These are phyloP conservation scores for Diaporthe australafricana DNA, from an alignment of 2,329 filamentous ascomycete species.

Conservation along the genomic window DNA sequence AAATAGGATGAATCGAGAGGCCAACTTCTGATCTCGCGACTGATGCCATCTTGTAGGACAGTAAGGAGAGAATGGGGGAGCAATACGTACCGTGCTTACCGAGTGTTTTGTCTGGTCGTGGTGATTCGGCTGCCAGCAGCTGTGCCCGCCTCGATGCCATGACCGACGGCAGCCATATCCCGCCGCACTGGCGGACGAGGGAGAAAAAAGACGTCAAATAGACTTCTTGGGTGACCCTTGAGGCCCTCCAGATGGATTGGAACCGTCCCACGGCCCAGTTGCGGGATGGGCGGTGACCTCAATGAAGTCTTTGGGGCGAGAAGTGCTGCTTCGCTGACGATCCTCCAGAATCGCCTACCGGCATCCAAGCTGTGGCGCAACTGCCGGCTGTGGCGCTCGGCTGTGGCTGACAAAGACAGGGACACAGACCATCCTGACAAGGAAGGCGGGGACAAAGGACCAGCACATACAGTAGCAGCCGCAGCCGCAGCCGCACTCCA, in stretches of 20 bases:
- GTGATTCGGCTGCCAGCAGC: slow-evolving; percentile 27
- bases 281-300: slow-evolving; percentile 31
- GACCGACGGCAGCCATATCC: slow-evolving; percentile 20
- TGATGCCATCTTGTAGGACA: background rate
- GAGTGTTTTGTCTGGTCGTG: background rate
- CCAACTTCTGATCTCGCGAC: background rate
- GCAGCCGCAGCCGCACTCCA: too few relatives aligned
- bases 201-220: slow-evolving; percentile 17
- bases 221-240: slow-evolving; percentile 26
- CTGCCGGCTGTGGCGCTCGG: background rate
- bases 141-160: slow-evolving; percentile 15
- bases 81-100: slow-evolving; percentile 32
- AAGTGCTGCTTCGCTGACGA: slow-evolving; percentile 19
- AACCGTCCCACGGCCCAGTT: slow-evolving; percentile 26
- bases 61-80: background rate
- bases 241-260: slow-evolving; percentile 32
- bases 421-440: background rate
- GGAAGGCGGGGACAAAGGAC: background rate
- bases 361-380: slow-evolving; percentile 13
- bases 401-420: background rate
- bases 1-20: slow-evolving; percentile 15
- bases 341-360: slow-evolving; percentile 25
- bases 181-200: slow-evolving; percentile 21
- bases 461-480: background rate
- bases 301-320: slow-evolving; percentile 29